phyloP scores from a whole-genome alignment of 257 asterid genomes.

The Eucommia ulmoides region DNA sequence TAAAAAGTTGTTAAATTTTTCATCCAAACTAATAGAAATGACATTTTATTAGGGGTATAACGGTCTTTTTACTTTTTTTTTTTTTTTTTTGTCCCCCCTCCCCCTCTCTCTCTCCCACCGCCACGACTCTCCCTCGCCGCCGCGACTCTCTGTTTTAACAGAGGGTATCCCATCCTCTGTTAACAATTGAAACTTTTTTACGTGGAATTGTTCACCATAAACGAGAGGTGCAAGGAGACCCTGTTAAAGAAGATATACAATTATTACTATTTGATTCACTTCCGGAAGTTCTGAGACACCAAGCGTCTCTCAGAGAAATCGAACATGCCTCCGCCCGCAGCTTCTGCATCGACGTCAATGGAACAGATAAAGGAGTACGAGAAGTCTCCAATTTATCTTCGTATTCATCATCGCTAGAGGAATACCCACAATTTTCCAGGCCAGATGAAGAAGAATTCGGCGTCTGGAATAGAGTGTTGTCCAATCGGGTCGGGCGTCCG shows the following conservation, averaged over 20 bases:
- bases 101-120: too few species aligned
- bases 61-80: too few species aligned
- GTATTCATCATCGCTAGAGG: conserved; percentile 9
- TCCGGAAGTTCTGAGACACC: too few species aligned
- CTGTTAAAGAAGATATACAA: conserved; percentile 23
- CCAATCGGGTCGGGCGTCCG: background rate
- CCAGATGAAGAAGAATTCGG: conserved; percentile 47
- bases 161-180: too few species aligned
- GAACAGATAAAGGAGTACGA: conserved; percentile 7
- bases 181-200: too few species aligned
- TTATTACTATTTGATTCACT: conserved; percentile 19
- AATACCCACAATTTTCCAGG: conserved; percentile 13
- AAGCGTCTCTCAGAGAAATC: conserved; percentile 27
- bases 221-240: conserved; percentile 38
- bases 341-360: conserved; percentile 41
- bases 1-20: too few species aligned
- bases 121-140: too few species aligned
- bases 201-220: conserved; percentile 58
- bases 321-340: conserved; percentile 38
- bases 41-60: too few species aligned
- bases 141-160: too few species aligned
- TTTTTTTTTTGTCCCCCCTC: too few species aligned
- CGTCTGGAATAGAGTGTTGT: conserved; percentile 44
- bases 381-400: background rate
- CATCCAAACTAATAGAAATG: too few species aligned